phyloP scores from a whole-genome alignment of 768 basidiomycete species.

The Lactarius akahatsu region DNA sequence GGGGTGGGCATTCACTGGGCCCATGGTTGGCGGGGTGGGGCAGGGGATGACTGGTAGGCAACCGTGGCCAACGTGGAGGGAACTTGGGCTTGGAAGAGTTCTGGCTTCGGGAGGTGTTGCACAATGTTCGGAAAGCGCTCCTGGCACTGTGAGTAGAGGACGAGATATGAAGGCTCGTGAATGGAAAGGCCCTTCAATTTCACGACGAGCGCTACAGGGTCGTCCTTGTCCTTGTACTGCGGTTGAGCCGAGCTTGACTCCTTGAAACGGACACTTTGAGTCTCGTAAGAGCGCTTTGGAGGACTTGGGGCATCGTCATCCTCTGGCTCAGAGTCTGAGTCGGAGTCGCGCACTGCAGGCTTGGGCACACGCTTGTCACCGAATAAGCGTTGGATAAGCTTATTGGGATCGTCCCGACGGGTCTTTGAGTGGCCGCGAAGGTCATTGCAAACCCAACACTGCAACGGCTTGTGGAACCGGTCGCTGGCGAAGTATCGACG shows the following conservation, averaged over 20 bases:
- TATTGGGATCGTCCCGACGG: background rate
- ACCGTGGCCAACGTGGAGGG: rapidly evolving
- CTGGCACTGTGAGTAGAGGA: background rate
- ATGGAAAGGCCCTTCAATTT: background rate
- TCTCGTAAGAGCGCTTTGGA: background rate
- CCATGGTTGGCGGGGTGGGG: background rate
- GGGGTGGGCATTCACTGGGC: too few relatives aligned
- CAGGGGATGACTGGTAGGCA: background rate
- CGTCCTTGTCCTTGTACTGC: background rate
- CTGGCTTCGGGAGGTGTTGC: background rate
- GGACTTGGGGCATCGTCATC: too few relatives aligned
- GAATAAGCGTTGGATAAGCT: background rate
- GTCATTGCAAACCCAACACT: too few relatives aligned
- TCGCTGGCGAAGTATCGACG: background rate
- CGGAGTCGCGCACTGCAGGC: rapidly evolving
- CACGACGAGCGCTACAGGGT: background rate
- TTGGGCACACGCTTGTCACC: background rate
- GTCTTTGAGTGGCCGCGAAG: background rate
- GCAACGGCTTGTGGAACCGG: background rate
- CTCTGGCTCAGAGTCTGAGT: too few relatives aligned
- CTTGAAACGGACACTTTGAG: background rate
- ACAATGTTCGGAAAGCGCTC: background rate
- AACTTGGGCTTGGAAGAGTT: background rate
- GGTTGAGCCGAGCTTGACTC: background rate
- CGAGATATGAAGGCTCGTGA: background rate